These are phyloP conservation scores for Calonectria montana DNA, from an alignment of 2,329 filamentous ascomycete genomes.

Conservation along the genomic window DNA sequence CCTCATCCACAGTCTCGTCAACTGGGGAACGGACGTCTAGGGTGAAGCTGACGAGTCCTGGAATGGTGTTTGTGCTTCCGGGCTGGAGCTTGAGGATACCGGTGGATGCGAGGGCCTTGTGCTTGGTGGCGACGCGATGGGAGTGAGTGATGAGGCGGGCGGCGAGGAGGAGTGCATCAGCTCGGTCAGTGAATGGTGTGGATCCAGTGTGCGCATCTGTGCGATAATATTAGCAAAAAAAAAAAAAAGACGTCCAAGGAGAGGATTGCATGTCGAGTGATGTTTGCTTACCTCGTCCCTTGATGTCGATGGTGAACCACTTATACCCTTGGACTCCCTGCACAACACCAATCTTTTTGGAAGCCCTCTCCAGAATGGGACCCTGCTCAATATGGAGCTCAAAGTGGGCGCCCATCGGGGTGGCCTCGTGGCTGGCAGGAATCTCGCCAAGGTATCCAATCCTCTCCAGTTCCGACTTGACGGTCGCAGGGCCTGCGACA, in stretches of 20 bases:
- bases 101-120: conserved; percentile 27
- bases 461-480: conserved; percentile 67
- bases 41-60: conserved; percentile 48
- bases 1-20: conserved; percentile 64
- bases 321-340: conserved; percentile 47
- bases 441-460: conserved; percentile 76
- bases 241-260: not conserved
- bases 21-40: conserved; percentile 72
- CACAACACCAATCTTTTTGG: conserved; percentile 46
- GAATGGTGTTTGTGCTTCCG: conserved; percentile 32
- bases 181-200: conserved; percentile 23
- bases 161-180: conserved; percentile 26
- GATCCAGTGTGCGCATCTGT: conserved; percentile 31
- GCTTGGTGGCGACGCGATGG: conserved; percentile 24
- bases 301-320: conserved; percentile 46
- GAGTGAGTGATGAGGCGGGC: conserved; percentile 29
- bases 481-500: conserved; percentile 49
- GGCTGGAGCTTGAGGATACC: conserved; percentile 26
- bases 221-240: not conserved
- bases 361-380: conserved; percentile 70
- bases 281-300: conserved; percentile 39
- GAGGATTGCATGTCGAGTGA: no score
- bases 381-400: conserved; percentile 88
- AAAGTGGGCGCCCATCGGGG: conserved; percentile 80
- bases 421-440: conserved; percentile 32